Evolutionary conservation across 106 monocot genomes (phyloP).

Genomic region (Triglochin maritima): DNA sequence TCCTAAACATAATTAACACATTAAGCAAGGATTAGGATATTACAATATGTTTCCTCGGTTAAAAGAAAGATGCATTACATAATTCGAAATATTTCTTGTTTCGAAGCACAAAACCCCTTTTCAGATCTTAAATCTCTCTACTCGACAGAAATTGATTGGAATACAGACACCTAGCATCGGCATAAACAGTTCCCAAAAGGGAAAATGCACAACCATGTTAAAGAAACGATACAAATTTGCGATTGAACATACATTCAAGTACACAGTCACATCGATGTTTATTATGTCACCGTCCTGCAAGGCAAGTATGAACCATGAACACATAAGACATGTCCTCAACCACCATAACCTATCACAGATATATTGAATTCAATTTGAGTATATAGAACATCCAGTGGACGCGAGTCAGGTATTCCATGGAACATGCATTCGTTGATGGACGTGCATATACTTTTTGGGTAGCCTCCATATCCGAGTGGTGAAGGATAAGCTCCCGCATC

Average conservation of each 20-base stretch:
- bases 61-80: too few species aligned
- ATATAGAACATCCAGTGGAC: conserved; percentile 69
- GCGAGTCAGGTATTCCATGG: conserved; percentile 76
- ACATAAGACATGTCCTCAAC: not conserved
- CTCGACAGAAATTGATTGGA: too few species aligned
- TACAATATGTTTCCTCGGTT: too few species aligned
- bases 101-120: too few species aligned
- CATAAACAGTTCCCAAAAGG: not conserved
- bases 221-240: not conserved
- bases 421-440: conserved; percentile 94
- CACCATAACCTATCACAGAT: not conserved
- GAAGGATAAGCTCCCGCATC: conserved; percentile 87
- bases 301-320: not conserved
- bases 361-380: not conserved
- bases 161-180: too few species aligned
- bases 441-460: conserved; percentile 89
- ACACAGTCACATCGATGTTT: not conserved
- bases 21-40: too few species aligned
- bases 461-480: conserved; percentile 77
- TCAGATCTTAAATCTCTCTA: too few species aligned
- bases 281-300: not conserved
- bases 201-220: not conserved
- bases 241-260: conserved; percentile 52
- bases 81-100: too few species aligned
- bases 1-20: too few species aligned